These are phyloP conservation scores for Mycena polygramma DNA, from an alignment of 768 basidiomycete genomes.

Conservation along the genomic window DNA sequence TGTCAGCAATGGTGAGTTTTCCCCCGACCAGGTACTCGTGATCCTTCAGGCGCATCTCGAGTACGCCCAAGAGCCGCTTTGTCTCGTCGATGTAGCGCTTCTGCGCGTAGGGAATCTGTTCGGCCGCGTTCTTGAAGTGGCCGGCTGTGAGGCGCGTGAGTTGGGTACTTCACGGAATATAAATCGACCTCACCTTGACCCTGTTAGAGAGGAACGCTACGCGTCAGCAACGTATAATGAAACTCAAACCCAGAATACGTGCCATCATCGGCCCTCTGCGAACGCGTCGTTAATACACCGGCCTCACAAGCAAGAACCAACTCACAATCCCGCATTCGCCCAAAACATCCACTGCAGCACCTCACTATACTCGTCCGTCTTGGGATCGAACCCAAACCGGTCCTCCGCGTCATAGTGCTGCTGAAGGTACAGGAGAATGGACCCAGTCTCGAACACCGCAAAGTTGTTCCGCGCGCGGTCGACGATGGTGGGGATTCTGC, in stretches of 20 bases:
- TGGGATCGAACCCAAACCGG: conserved; percentile 55
- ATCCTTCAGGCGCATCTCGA: conserved; percentile 59
- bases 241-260: background rate
- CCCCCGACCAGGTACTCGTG: conserved; percentile 62
- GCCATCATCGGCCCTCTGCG: conserved; percentile 37
- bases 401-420: conserved; percentile 58
- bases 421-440: conserved; percentile 60
- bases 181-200: conserved; percentile 8
- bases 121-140: conserved; percentile 15
- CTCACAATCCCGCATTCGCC: conserved; percentile 40
- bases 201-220: background rate
- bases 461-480: conserved; percentile 47
- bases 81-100: conserved; percentile 62
- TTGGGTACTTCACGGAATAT: background rate
- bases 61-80: conserved; percentile 59
- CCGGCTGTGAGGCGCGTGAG: conserved; percentile 14
- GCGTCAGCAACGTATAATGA: background rate
- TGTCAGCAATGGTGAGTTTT: conserved; percentile 56
- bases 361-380: conserved; percentile 51
- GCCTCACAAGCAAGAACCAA: background rate
- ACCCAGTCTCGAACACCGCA: conserved; percentile 57
- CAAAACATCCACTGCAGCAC: conserved; percentile 65
- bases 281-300: background rate
- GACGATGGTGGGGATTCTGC: conserved; percentile 55
- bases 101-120: conserved; percentile 29